Evolutionary conservation across 2,329 filamentous ascomycete species (phyloP), one percentile per base, ranked within the genome.

Genomic region (Diaporthe ilicicola): DNA sequence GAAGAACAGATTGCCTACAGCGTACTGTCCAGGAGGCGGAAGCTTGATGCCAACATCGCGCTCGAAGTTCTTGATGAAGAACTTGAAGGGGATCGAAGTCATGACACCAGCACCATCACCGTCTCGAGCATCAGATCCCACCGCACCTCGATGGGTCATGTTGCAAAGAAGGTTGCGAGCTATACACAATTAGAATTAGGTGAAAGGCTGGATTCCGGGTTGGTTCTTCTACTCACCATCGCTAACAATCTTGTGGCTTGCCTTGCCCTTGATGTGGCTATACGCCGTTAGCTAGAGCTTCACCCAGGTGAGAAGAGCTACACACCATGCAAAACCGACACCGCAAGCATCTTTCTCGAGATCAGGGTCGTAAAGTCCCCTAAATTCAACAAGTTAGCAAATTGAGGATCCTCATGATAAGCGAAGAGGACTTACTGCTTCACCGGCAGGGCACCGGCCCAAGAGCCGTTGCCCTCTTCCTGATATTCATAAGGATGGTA

Each of bases 71-170:
- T 98, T 99, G 81, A 97, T 87, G 82, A 99, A 98, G 87, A 99
- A 98, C 83, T 92, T 94, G 87, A 98, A 95, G 72, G 96, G 96
- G 78, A 99, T 97, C 72, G 95, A 98, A 76, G 95, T 98, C 96
- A 99, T 99, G 80, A 98, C 95, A 89, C 96, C 96, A 78, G 96
- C 96, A 82, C 96, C 96, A 82, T 99, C 96, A 81, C 96, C 96
- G 81, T 99, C 96, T 87, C 96, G 93, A 79, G 94, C 94, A 87
- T 99, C 96, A 73, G 96, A 98, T 77, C 96, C 96, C 77, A 98
- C 95, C 74, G 96, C 96, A 87, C 96, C 96, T 82, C 96, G 93
- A 87, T 99, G 96, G 88, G 96, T 98, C 96, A 99, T 99, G 89
- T 99, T 98, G 89, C 96, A 99, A 74, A 99, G 91, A 73, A 99